A percentile compares a stretch with the other conserved stretches of the same genome.
phyloP scores from a whole-genome alignment of 1,139 yeast genomes.

The Tardiomyces blankii region DNA sequence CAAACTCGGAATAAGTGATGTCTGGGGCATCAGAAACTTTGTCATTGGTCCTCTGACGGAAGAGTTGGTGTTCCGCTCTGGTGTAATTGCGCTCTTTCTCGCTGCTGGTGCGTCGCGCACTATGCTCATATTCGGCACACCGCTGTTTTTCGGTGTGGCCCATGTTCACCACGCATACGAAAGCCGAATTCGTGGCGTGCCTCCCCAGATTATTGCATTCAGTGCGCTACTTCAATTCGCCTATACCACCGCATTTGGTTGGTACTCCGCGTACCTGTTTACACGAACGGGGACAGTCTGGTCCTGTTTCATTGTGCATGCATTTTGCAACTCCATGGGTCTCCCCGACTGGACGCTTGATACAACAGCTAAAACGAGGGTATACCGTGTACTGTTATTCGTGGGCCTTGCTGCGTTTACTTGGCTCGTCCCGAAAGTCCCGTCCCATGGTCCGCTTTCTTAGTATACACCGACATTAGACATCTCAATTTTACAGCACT shows the following conservation, averaged over 20 bases:
- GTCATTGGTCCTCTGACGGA: constrained; percentile 82
- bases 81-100: constrained; percentile 36
- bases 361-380: constrained; percentile 6
- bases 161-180: constrained; percentile 80
- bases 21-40: constrained; percentile 47
- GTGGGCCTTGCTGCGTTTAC: constrained; percentile 35
- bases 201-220: constrained; percentile 27
- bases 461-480: too few relatives aligned
- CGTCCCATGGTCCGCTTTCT: not conserved
- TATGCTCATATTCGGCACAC: constrained; percentile 37
- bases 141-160: constrained; percentile 78
- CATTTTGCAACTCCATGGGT: constrained; percentile 69
- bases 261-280: constrained; percentile 54
- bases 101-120: constrained; percentile 21
- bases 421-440: not conserved
- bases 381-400: constrained; percentile 35
- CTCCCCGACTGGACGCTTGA: constrained; percentile 41
- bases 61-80: constrained; percentile 67
- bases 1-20: constrained; percentile 14
- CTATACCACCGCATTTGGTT: constrained; percentile 77
- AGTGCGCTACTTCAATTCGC: constrained; percentile 45
- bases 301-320: constrained; percentile 56
- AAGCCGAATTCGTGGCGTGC: constrained; percentile 26
- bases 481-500: too few relatives aligned
- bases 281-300: constrained; percentile 44